Base-by-base conservation (phyloP, 2,329 filamentous ascomycete genomes). In the Colletotrichum euphorbiae region DNA sequence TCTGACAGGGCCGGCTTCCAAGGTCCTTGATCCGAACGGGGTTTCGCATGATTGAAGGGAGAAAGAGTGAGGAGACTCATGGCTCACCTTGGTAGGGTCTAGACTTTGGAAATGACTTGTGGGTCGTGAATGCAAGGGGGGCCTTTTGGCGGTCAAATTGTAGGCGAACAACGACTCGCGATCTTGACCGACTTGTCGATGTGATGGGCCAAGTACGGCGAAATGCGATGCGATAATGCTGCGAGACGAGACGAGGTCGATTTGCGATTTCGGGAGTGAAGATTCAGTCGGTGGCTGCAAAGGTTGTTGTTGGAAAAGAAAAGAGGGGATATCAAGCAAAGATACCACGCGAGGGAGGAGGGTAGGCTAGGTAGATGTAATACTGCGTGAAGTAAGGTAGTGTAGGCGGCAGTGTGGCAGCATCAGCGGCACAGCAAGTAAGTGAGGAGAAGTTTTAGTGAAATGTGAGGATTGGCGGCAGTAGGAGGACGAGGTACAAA, bases 51-150 rank as follows among this genome's bases (percentile, higher is more conserved):
- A 67, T 62, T 59, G 63, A 70, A 71, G 69, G 66, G 69, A 67
- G 62, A 59, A 51, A 7, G 36, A 55, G 60, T 38, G 62, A 71
- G 62, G 61, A 71, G 68, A 71, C 54, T 64, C 59, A 65, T 45
- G 67, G 68, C 70, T 71, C 64, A 71, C 70, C 68, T 70, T 57
- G 60, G 58, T 69, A 46, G 51, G 63, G 59, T 69, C 64, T 70
- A 66, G 70, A 62, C 64, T 59, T 31, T 69, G 64, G 61, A 69
- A 71, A 71, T 71, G 68, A 70, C 56, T 61, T 57, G 68, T 71
- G 70, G 70, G 70, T 69, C 70, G 70, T 65, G 56, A 43, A 68
- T 62, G 68, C 70, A 71, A 71, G 70, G 70, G 70, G 69, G 59
- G 60, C 19, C 48, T 60, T 61, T 69, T 62, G 60, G 38, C 57